Percentiles rank a stretch among this genome's conserved stretches.
phyloP scores from a whole-genome alignment of 441 rosid genomes.

The Populus hybrid region DNA sequence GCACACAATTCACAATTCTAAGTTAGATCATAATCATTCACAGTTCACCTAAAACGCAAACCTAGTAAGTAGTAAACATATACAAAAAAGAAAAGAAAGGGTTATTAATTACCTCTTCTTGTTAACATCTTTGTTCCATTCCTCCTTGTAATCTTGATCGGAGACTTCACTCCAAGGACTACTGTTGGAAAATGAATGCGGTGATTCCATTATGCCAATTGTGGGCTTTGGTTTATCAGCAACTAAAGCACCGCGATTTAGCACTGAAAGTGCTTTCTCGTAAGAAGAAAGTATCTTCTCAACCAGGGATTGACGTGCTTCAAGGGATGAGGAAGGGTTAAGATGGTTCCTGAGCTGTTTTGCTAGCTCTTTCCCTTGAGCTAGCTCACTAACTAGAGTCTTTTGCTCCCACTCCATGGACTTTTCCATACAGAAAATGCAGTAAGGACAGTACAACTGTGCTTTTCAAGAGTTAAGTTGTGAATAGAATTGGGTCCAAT shows the following conservation, averaged over 20 bases:
- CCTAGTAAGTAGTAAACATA: background rate
- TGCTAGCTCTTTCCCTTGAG: slow-evolving; percentile 61
- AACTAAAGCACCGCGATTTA: slow-evolving; percentile 16
- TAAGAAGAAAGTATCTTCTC: slow-evolving; percentile 58
- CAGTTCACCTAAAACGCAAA: background rate
- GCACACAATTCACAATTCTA: slow-evolving; percentile 9
- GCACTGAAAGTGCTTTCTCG: slow-evolving; percentile 55
- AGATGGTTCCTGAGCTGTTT: slow-evolving; percentile 47
- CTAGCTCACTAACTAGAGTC: slow-evolving; percentile 50
- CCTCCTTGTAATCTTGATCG: slow-evolving; percentile 31
- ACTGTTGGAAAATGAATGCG: slow-evolving; percentile 31
- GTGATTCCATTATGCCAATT: slow-evolving; percentile 28
- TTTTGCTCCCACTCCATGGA: slow-evolving; percentile 52
- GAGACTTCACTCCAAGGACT: slow-evolving; percentile 62
- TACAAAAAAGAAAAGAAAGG: background rate
- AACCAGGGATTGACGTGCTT: slow-evolving; percentile 42
- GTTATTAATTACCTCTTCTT: slow-evolving; percentile 58
- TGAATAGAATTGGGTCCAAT: no score
- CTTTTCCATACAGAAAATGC: slow-evolving; percentile 28
- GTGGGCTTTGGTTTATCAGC: slow-evolving; percentile 15
- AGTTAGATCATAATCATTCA: slow-evolving; percentile 3
- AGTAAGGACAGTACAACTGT: background rate
- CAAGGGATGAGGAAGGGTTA: slow-evolving; percentile 40
- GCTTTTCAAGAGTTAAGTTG: background rate
- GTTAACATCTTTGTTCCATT: slow-evolving; percentile 17